Evolutionary conservation across 2,329 filamentous ascomycete species (phyloP).

Genomic region (Cryphonectria naterciae): DNA sequence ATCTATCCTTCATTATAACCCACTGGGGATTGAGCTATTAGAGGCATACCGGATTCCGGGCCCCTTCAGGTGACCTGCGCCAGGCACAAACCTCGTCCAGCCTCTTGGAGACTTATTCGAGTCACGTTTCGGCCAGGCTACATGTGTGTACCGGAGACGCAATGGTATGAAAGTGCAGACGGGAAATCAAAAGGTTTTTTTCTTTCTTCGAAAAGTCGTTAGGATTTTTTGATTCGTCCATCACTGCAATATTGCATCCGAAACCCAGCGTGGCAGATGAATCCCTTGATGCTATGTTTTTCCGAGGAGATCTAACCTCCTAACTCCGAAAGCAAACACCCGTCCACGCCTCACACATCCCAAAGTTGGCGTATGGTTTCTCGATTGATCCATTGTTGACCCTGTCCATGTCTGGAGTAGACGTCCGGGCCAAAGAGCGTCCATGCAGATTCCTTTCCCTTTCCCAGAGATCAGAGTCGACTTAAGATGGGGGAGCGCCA

Average conservation of each 20-base stretch:
- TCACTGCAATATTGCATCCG: conserved; percentile 28
- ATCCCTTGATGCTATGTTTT: conserved; percentile 39
- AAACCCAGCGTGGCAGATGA: conserved; percentile 31
- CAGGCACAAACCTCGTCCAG: background rate
- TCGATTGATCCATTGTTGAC: conserved; percentile 36
- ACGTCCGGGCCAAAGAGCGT: conserved; percentile 29
- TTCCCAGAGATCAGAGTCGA: conserved; percentile 42
- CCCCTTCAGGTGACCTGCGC: background rate
- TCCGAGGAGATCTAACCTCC: conserved; percentile 39
- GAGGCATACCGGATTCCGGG: background rate
- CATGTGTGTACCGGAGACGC: background rate
- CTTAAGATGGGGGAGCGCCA: conserved; percentile 73
- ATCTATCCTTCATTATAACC: background rate
- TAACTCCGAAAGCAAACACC: conserved; percentile 40
- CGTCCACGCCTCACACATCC: conserved; percentile 34
- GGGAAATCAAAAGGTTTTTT: background rate
- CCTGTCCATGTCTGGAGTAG: conserved; percentile 29
- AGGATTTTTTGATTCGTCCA: conserved; percentile 29
- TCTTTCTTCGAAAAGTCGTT: conserved; percentile 24
- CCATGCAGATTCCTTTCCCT: conserved; percentile 29
- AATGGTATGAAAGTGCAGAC: conserved; percentile 2
- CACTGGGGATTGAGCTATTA: background rate
- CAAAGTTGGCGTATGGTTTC: conserved; percentile 35
- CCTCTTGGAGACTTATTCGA: background rate
- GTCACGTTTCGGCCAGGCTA: background rate